Conservation (phyloP, 805 yeast species). For the Candida suzukii region DNA sequence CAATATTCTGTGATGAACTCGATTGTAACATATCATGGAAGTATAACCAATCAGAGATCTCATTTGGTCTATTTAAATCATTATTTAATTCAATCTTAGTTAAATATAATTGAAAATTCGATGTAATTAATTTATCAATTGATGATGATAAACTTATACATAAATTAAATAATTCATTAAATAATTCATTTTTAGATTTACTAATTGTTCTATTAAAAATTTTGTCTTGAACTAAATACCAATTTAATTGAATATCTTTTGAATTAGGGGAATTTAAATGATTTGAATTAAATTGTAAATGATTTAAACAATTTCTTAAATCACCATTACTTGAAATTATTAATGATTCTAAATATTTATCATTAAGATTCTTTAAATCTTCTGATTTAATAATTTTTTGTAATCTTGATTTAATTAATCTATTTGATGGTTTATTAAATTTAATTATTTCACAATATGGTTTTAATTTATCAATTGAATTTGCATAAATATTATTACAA, state of each 20-base stretch:
- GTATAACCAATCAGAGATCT: slow-evolving; percentile 67
- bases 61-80: slow-evolving; percentile 48
- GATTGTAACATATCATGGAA: slow-evolving; percentile 46
- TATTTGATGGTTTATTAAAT: slow-evolving; percentile 52
- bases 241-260: slow-evolving; percentile 58
- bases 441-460: slow-evolving; percentile 65
- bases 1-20: background rate
- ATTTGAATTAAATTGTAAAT: slow-evolving; percentile 58
- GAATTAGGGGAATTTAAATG: slow-evolving; percentile 4
- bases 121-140: slow-evolving; percentile 61
- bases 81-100: slow-evolving; percentile 60
- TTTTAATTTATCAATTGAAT: slow-evolving; percentile 67
- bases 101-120: slow-evolving; percentile 65
- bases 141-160: slow-evolving; percentile 36
- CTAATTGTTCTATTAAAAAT: slow-evolving; percentile 51
- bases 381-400: slow-evolving; percentile 52
- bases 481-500: slow-evolving; percentile 80
- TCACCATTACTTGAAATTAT: slow-evolving; percentile 74
- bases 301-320: slow-evolving; percentile 77
- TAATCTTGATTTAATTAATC: slow-evolving; percentile 38
- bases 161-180: slow-evolving; percentile 38
- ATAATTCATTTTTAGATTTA: slow-evolving; percentile 37
- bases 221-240: slow-evolving; percentile 59
- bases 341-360: slow-evolving; percentile 52
- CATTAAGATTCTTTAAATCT: slow-evolving; percentile 33